These are phyloP conservation scores for Podospora pseudocomata DNA, from an alignment of 495 filamentous ascomycete genomes.

Conservation along the genomic window DNA sequence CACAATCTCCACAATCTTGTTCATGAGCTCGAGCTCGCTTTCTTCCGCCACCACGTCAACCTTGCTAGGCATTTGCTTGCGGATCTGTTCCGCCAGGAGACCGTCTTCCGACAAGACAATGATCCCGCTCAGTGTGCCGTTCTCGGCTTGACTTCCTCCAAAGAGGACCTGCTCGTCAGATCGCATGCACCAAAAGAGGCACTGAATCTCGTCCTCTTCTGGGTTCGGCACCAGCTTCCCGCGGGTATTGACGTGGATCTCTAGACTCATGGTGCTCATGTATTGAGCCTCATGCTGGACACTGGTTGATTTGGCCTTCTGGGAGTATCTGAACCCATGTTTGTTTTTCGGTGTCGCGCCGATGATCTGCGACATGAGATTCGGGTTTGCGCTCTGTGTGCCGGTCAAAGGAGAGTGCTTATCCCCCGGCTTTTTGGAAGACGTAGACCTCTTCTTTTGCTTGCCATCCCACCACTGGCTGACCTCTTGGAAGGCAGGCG, in stretches of 20 bases:
- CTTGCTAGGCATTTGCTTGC: conserved; percentile 35
- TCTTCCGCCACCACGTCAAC: conserved; percentile 68
- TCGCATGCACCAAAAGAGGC: conserved; percentile 86
- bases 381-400: background rate
- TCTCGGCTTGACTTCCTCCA: conserved; percentile 30
- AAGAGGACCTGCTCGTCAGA: conserved; percentile 54
- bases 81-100: conserved; percentile 47
- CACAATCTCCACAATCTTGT: conserved; percentile 80
- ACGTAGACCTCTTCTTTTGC: conserved; percentile 35
- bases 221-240: conserved; percentile 79
- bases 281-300: conserved; percentile 85
- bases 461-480: conserved; percentile 58
- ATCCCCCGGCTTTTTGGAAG: conserved; percentile 32
- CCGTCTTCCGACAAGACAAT: conserved; percentile 59
- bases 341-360: conserved; percentile 83
- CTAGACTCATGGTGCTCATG: conserved; percentile 95
- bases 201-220: conserved; percentile 82
- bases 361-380: conserved; percentile 77
- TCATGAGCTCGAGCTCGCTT: conserved; percentile 80
- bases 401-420: background rate
- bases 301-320: conserved; percentile 68
- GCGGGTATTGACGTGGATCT: conserved; percentile 90
- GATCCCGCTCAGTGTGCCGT: conserved; percentile 54
- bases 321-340: conserved; percentile 83
- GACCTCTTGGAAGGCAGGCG: conserved; percentile 72